Evolutionary conservation across 1,139 yeast genomes (phyloP), one percentile per base, ranked within the genome.

Genomic region (Nakaseomyces glabratus): DNA sequence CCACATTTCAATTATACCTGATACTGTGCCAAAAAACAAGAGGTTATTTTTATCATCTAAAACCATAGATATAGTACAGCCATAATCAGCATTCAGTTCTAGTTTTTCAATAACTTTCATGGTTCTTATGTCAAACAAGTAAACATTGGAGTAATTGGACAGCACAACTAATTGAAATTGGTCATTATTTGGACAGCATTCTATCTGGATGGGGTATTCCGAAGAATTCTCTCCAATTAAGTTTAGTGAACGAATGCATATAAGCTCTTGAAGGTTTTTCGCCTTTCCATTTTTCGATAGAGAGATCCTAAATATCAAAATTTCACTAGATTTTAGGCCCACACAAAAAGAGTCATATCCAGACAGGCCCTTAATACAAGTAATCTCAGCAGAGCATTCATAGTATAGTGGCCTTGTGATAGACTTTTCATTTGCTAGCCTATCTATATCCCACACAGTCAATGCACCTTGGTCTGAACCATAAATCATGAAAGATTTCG

Each of bases 1-100:
- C 94, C 95, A 86, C 14, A 90, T 57, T 42, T 75, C 75, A 20
- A 90, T 54, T 1, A 77, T 61, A 1, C 97, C 97, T 30, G 68
- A 69, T 1, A 71, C 63, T 0, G 96, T 82, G 0, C 95, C 96
- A 2, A 80, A 53, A 4, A 85, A 55, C 3, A 82, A 48, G 88
- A 95, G 84, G 6, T 61, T 55, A 29, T 63, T 64, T 14, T 65
- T 57, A 0, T 58, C 57, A 40, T 78, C 82, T n/a, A 80, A 58
- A 1, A 73, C 66, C 46, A 85, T 71, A 15, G 78, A 60, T 0
- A 76, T 70, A 0, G 79, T 69, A 3, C 71, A 57, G 0, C 97
- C 98, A 58, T 76, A 78, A 2, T 68, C 60, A 1, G 71, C 63
- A 2, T 82, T 79, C 44, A 73, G 78, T 28, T 68, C 68, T 25